Base-by-base conservation (phyloP, 2,329 filamentous ascomycete genomes). In the Penicillium aurantiogriseum region DNA sequence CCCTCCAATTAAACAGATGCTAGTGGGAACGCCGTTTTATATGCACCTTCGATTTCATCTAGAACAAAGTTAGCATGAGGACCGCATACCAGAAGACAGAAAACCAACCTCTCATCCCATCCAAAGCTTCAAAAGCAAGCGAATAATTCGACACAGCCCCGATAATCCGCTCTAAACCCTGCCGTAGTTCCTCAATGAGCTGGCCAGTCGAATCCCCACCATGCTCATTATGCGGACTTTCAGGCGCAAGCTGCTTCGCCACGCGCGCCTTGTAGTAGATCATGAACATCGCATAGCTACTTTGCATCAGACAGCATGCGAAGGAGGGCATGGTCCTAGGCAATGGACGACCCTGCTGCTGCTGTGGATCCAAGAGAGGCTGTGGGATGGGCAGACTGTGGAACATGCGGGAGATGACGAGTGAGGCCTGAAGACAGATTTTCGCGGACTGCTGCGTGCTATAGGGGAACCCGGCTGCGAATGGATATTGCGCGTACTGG, bases 271-370 rank as follows among this genome's bases (percentile, higher is more conserved):
- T 77, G 61, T 76, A 77, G 53, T 73, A 78, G 8, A 78, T 68
- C 77, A 79, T 80, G 17, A 79, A 65, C 69, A 79, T 71, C 5
- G 76, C 76, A 57, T 80, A 80, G 58, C 76, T 78, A 40, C 74
- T 74, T 59, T 79, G 77, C 76, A 79, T 78, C 8, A 77, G 69
- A 58, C 77, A 80, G 64, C 76, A 79, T 23, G 77, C 76, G 57
- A 79, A 79, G 0, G 75, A 76, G 0, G 77, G 77, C 76, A 79
- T 79, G 2, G 77, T 79, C 6, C 77, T 73, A 5, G 77, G 76
- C 15, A 72, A 52, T 2, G 53, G 23, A 11, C 51, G 53, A 13
- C 39, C 42, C 11, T 45, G 53, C 31, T 59, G 65, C 25, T 43
- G 58, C 29, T 60, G 64, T 35, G 54, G 58, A n/a, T 65, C 64